Conservation (phyloP, 495 filamentous ascomycete genomes). For the Aspergillus sparsus region DNA sequence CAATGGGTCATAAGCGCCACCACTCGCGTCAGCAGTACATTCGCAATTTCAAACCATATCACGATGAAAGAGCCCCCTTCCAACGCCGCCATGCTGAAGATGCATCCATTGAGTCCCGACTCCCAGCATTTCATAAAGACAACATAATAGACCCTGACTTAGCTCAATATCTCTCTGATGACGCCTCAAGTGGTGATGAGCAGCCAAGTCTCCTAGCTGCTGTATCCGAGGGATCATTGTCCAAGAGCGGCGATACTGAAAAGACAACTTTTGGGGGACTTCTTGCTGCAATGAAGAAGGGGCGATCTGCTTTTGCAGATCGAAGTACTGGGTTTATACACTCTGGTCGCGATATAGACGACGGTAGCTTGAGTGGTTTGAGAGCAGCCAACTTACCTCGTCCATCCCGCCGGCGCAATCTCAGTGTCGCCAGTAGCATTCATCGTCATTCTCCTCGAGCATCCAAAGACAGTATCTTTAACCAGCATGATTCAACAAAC, state of each 20-base stretch:
- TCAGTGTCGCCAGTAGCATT: constrained; percentile 72
- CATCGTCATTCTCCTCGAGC: constrained; percentile 69
- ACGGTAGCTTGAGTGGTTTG: constrained; percentile 58
- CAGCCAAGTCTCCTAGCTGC: constrained; percentile 83
- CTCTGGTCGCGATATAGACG: constrained; percentile 61
- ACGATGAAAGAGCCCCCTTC: constrained; percentile 85
- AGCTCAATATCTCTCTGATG: constrained; percentile 93
- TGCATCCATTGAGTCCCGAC: constrained; percentile 58
- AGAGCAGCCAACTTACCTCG: constrained; percentile 55
- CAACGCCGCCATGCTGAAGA: constrained; percentile 72
- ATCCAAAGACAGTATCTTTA: constrained; percentile 45
- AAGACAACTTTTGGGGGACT: constrained; percentile 54
- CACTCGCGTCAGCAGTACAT: constrained; percentile 81
- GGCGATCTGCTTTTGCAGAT: constrained; percentile 70
- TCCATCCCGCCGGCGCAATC: constrained; percentile 66
- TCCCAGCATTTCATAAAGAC: constrained; percentile 93
- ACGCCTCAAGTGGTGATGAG: constrained; percentile 88
- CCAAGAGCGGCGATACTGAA: constrained; percentile 57
- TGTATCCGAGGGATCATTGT: constrained; percentile 54
- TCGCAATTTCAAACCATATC: constrained; percentile 59
- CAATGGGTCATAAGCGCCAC: constrained; percentile 78
- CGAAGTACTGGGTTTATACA: constrained; percentile 65
- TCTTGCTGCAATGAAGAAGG: constrained; percentile 67
- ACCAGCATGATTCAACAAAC: constrained; percentile 32
- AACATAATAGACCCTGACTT: constrained; percentile 98